Base-by-base conservation (phyloP, 208 protist species). In the Acanthamoeba lugdunensis region DNA sequence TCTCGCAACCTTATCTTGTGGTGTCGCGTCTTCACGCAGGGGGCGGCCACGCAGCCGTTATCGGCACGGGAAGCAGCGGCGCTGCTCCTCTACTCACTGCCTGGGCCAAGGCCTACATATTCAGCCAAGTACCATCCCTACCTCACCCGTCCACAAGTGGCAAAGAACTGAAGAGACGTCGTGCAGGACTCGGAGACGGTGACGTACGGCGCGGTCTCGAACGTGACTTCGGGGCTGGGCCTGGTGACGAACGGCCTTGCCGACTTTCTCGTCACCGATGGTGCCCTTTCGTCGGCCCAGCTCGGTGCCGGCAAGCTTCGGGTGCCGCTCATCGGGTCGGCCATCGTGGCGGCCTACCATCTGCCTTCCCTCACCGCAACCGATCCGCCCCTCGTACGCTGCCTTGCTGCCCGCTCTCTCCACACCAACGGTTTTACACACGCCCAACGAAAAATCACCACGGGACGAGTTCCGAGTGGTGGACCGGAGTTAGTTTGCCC, bases 241-340 rank as follows among this genome's bases (percentile, higher is more conserved):
- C 25, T 0, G 79, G 9, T 87, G 28, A 41, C 23, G 21, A 45
- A 30, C 28, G 50, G 50, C 14, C 30, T 87, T 4, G 79, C 50
- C n/a, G 79, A 87, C 50, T 87, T 50, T 50, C 2, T 63, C 7
- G 79, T 87, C 23, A 63, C 79, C 50, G 79, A 87, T 33, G 79
- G 79, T 25, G 25, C 79, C 25, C 45, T 87, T 25, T 14, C 50
- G 8, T 13, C 79, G 13, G 18, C 25, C 13, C 41, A 84, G 50
- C 50, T 87, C 11, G 79, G 79, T 23, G 37, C 1, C 5, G 79
- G 18, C 41, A 28, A 25, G 52, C 1, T 87, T 0, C 79, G 65
- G 79, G 50, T 87, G 6, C 79, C 79, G 6, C 79, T 87, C 79
- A 23, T 87, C 8, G 79, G 79, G 16, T 58, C 79, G 50, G 79